Evolutionary conservation across 148 eudicot species (phyloP), one percentile per base, ranked within the genome.

Genomic region (Rhododendron griersonianum): DNA sequence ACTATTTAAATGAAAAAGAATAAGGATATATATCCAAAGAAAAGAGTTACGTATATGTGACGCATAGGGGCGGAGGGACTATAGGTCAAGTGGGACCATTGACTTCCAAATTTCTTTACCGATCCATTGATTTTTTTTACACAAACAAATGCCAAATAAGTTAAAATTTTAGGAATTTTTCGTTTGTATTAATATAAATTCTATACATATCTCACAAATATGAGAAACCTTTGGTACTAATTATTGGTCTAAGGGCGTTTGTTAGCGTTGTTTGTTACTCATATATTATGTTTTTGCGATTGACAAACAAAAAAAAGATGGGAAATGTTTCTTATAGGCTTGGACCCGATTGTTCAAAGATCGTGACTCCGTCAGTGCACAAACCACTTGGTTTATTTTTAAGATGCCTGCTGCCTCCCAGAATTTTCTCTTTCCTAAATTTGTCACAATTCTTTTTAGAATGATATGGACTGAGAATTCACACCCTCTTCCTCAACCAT

Each of bases 401-500:
- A 69, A 1, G 5, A 28, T 11, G 13, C 71, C 39, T 69, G 16
- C 18, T 69, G 33, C 75, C 37, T 11, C 19, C 11, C 15, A 3
- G 33, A 30, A 28, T 6, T 5, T 8, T 15, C 44, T n/a, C 65
- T 59, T 76, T 39, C 25, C 28, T 82, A 33, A 81, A 25, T 75
- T 63, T 48, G n/a, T n/a, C 39, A 21, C 35, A 78, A 79, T 69
- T 86, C 16, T 11, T 74, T 74, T 84, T 86, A 84, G 78, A 84
- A 90, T 86, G 78, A 48, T 84, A 78, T 80, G 39, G 85, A 71
- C 74, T 84, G 83, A 84, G 47, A 89, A 76, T 89, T 87, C 71
- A 77, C 81, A 69, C 81, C 33, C 65, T 84, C 84, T 87, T 92
- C 90, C 83, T 85, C 89, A 91, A 91, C 94, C 90, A 91, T 92